Percentiles rank a stretch among this genome's conserved stretches.
These are phyloP conservation scores for Artemisia annua DNA, from an alignment of 129 eudicot genomes.

Conservation along the genomic window DNA sequence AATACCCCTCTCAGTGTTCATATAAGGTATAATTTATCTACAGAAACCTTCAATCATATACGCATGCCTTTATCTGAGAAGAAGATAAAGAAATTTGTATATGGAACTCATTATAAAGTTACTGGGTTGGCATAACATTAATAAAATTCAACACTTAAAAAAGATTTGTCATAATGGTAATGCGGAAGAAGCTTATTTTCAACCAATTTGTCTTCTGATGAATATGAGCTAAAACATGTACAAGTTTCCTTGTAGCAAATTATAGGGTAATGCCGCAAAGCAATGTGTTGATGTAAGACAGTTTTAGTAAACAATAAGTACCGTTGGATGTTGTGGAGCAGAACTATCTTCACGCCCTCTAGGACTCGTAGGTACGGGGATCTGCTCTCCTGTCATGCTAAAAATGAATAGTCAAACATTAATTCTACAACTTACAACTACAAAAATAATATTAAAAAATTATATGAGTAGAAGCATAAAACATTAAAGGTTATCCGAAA, in stretches of 20 bases:
- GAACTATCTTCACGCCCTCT: slow-evolving; percentile 89
- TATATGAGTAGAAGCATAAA: slow-evolving; percentile 13
- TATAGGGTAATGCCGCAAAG: background rate
- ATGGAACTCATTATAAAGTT: slow-evolving; percentile 9
- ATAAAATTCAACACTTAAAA: background rate
- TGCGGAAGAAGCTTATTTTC: slow-evolving; percentile 12
- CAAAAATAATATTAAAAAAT: background rate
- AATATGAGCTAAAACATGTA: slow-evolving; percentile 11
- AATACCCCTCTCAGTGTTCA: slow-evolving; percentile 2
- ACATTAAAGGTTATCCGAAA: slow-evolving; percentile 7
- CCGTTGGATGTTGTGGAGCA: slow-evolving; percentile 68
- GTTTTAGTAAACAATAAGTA: slow-evolving; percentile 27
- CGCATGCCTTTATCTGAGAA: background rate
- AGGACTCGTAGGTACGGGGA: slow-evolving; percentile 81
- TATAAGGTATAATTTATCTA: background rate
- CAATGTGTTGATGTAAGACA: slow-evolving; percentile 3
- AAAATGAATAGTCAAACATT: slow-evolving; percentile 21
- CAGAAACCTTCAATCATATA: background rate
- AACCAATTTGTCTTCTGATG: slow-evolving; percentile 6
- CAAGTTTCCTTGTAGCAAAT: slow-evolving; percentile 10
- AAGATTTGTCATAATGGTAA: slow-evolving; percentile 13
- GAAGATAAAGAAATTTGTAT: slow-evolving; percentile 9
- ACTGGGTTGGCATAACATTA: slow-evolving; percentile 1
- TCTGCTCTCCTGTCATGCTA: slow-evolving; percentile 96
- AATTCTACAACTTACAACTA: slow-evolving; percentile 22